phyloP scores from a whole-genome alignment of 2,329 filamentous ascomycete species.

The Didymella keratinophila region DNA sequence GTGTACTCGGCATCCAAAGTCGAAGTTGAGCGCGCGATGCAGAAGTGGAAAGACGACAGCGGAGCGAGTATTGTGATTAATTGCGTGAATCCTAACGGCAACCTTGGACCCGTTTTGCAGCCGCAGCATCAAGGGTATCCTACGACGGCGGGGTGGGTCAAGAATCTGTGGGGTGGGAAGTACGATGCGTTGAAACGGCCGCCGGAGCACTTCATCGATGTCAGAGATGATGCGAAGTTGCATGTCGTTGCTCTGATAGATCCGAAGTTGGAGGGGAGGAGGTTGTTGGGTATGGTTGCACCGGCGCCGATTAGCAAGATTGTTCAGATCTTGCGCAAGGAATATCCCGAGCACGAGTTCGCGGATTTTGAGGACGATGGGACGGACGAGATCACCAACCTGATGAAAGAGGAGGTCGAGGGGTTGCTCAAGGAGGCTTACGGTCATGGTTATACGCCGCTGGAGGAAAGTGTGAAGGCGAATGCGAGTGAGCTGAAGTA shows the following conservation, averaged over 20 bases:
- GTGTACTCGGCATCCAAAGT: conserved; percentile 59
- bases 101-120: conserved; percentile 48
- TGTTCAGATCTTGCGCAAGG: conserved; percentile 48
- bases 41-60: conserved; percentile 56
- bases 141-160: conserved; percentile 39
- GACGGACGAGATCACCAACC: conserved; percentile 28
- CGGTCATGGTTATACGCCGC: conserved; percentile 36
- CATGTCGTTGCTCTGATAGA: conserved; percentile 63
- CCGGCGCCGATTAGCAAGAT: conserved; percentile 58
- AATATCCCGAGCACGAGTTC: conserved; percentile 53
- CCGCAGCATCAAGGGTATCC: conserved; percentile 46
- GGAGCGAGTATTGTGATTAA: conserved; percentile 57
- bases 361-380: conserved; percentile 27
- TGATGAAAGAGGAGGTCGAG: conserved; percentile 31
- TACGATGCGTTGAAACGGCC: conserved; percentile 32
- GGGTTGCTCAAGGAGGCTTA: conserved; percentile 42
- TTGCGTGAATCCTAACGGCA: conserved; percentile 45
- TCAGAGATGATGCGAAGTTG: conserved; percentile 53
- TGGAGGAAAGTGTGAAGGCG: conserved; percentile 34
- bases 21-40: conserved; percentile 56
- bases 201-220: conserved; percentile 33
- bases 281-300: conserved; percentile 63
- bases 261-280: conserved; percentile 56
- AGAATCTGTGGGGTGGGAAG: conserved; percentile 33
- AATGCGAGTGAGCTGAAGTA: conserved; percentile 11